These are phyloP conservation scores for Leucosporidium creatinivorum DNA, from an alignment of 768 basidiomycete species.

Conservation along the genomic window DNA sequence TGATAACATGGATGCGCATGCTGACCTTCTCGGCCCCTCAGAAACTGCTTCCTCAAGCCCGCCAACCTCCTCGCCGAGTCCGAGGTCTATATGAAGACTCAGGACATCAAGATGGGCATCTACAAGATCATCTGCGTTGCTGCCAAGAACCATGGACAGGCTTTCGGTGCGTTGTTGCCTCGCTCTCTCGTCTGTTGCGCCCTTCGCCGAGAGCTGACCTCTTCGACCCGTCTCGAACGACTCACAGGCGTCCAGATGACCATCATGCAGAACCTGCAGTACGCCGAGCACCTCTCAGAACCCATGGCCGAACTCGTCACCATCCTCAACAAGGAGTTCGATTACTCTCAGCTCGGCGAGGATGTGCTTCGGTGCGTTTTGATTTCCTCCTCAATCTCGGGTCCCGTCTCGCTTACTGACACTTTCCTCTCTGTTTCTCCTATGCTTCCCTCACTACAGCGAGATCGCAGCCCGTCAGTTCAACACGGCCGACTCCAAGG, in stretches of 20 bases:
- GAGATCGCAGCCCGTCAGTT: constrained; percentile 76
- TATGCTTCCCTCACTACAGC: constrained; percentile 41
- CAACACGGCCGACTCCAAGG: constrained; percentile 73
- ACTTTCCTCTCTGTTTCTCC: not conserved
- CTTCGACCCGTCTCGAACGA: not conserved
- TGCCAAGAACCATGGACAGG: constrained; percentile 82
- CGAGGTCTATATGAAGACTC: constrained; percentile 77
- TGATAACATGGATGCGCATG: not conserved
- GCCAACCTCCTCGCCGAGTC: constrained; percentile 79
- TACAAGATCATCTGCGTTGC: constrained; percentile 85
- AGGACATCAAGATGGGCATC: constrained; percentile 61
- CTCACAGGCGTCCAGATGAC: constrained; percentile 68
- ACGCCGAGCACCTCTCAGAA: constrained; percentile 88
- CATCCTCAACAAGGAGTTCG: constrained; percentile 73
- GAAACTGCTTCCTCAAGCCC: constrained; percentile 79
- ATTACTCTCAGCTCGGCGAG: constrained; percentile 79
- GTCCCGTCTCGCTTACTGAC: not conserved
- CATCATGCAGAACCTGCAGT: constrained; percentile 85
- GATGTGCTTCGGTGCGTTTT: constrained; percentile 61
- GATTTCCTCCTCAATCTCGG: no score
- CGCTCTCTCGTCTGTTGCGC: not conserved
- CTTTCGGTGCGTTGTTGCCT: constrained; percentile 48
- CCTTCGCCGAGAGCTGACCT: not conserved
- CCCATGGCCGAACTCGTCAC: constrained; percentile 85
- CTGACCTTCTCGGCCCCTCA: constrained; percentile 1